Conservation (phyloP, 1,284 basidiomycete species). For the Microbotryomycetes sp. region DNA sequence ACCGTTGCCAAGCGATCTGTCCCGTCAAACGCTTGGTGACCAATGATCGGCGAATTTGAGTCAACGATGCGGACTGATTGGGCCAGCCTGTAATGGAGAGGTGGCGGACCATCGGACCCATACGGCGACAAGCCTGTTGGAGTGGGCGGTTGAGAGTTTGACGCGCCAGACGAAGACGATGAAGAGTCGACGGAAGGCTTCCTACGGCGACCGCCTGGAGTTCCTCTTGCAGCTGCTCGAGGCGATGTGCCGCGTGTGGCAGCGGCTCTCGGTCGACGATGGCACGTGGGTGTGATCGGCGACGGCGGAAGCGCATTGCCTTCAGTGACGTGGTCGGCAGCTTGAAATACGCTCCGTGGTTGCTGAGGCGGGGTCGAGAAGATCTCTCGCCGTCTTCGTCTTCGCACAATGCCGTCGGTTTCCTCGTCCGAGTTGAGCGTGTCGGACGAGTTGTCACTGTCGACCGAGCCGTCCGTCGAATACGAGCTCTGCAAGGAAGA, state of each 20-base stretch:
- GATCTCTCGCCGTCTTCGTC: constrained; percentile 1
- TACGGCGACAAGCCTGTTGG: constrained; percentile 15
- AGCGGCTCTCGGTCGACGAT: constrained; percentile 11
- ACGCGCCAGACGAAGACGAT: constrained; percentile 25
- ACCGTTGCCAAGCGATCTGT: not conserved
- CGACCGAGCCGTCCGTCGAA: constrained; percentile 1
- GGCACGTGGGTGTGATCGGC: constrained; percentile 21
- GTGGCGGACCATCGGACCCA: not conserved
- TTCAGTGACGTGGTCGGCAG: not conserved
- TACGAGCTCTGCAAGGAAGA: not conserved
- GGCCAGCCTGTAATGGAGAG: constrained; percentile 5
- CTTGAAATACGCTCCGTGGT: constrained; percentile 13
- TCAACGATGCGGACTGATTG: constrained; percentile 20
- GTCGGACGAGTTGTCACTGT: constrained; percentile 2
- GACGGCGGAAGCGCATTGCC: constrained; percentile 18
- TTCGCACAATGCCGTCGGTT: not conserved
- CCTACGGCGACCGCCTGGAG: constrained; percentile 7
- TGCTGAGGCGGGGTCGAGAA: constrained; percentile 20
- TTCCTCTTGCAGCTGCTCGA: not conserved
- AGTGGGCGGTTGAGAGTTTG: constrained; percentile 24
- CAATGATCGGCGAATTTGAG: constrained; percentile 1
- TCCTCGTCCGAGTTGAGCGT: constrained; percentile 3
- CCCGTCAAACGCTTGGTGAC: not conserved
- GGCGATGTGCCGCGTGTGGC: not conserved
- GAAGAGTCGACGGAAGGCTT: constrained; percentile 26